Evolutionary conservation across 2,329 filamentous ascomycete genomes (phyloP), one percentile per base, ranked within the genome.

Genomic region (Cytospora schulzeri): DNA sequence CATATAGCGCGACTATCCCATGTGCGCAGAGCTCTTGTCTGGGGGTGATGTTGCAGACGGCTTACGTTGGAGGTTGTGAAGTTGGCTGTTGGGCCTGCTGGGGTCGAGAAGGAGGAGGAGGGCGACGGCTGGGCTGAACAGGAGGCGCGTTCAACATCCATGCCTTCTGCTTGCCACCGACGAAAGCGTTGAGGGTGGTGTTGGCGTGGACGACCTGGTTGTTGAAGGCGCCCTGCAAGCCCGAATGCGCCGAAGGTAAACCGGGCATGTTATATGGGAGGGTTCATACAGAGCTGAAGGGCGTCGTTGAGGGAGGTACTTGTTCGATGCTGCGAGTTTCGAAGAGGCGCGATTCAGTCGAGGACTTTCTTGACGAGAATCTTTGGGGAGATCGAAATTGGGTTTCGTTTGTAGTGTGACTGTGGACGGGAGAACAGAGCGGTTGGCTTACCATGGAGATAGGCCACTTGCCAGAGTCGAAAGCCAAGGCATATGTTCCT

Each of bases 111-210:
- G 66, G 65, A 45, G 65, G 68, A 15, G 66, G 35, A 28, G 66
- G 65, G 51, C 66, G 68, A 12, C 65, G 41, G 45, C 51, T 66
- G 24, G 66, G 59, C 29, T 68, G 69, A 35, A 62, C 62, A 48
- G 58, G 55, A 45, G 65, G 35, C 22, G 66, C 28, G 52, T 56
- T 62, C 17, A 68, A 69, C 65, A 74, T 68, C 74, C 74, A 75
- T 67, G 72, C 60, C 57, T 71, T 73, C 58, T 73, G 68, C 53
- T 52, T 67, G 26, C 67, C 57, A 4, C 69, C 70, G 41, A 76
- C 68, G 60, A 76, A 76, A 26, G 68, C 62, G 59, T 71, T 72
- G 28, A 71, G 71, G 1, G 74, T 75, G 45, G 69, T 71, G 67
- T 76, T 76, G 14, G 73, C 66, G 1, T 67, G 67, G 2, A 72